Conservation (phyloP, 2,329 filamentous ascomycete species). For the Falciphora oryzae region DNA sequence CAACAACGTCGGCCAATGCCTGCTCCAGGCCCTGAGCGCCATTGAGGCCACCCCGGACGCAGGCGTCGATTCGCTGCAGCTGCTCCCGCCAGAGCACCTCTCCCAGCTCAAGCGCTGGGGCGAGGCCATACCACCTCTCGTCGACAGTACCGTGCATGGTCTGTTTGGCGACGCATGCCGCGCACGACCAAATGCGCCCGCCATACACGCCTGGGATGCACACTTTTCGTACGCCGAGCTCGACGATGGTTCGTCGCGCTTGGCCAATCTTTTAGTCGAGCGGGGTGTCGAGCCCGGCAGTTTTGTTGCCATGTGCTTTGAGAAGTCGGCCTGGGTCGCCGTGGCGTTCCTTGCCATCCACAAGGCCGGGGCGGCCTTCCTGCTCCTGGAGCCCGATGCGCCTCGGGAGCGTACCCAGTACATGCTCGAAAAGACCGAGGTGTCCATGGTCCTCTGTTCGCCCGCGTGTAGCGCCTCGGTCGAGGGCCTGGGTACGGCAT, state of each 20-base stretch:
- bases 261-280: not conserved
- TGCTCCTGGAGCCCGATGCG: constrained; percentile 15
- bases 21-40: not conserved
- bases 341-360: constrained; percentile 19
- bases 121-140: constrained; percentile 7
- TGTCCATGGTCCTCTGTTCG: not conserved
- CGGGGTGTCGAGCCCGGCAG: constrained; percentile 16
- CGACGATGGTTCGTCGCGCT: constrained; percentile 31
- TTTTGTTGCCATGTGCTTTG: constrained; percentile 17
- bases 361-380: constrained; percentile 21
- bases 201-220: constrained; percentile 25
- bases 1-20: not conserved
- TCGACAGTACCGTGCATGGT: constrained; percentile 5
- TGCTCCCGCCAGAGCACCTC: not conserved
- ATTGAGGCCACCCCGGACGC: not conserved
- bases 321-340: constrained; percentile 19
- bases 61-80: not conserved
- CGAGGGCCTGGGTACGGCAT: not conserved
- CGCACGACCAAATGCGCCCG: constrained; percentile 20
- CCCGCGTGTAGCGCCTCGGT: not conserved
- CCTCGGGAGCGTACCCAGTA: constrained; percentile 14
- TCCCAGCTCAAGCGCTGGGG: not conserved
- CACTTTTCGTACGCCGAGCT: constrained; percentile 25
- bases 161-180: not conserved
- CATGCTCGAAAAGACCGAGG: constrained; percentile 7